Evolutionary conservation across 371 early-diverging fungal genomes (phyloP).

Genomic region (Massospora cicadina): DNA sequence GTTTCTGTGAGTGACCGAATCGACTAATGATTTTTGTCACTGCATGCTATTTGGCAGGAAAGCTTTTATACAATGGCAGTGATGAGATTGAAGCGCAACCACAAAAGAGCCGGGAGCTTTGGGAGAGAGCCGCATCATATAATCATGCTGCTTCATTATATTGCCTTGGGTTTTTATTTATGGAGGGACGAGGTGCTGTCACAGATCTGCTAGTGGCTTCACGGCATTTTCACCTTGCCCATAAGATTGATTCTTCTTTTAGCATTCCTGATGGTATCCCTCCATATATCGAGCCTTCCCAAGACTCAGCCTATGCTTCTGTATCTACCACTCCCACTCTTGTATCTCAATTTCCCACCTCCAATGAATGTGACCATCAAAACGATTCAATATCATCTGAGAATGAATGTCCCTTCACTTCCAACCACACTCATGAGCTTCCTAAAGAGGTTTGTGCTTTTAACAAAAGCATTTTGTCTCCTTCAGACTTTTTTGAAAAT

Average conservation of each 20-base stretch:
- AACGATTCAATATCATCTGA: no score
- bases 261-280: background rate
- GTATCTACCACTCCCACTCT: background rate
- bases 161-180: background rate
- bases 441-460: no score
- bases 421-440: no score
- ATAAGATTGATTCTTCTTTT: background rate
- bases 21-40: background rate
- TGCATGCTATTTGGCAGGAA: background rate
- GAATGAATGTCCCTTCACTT: no score
- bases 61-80: background rate
- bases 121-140: background rate
- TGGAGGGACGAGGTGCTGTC: background rate
- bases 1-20: background rate
- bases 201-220: background rate
- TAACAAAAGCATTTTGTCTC: no score
- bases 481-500: no score
- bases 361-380: no score
- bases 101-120: background rate
- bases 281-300: background rate
- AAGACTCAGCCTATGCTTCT: background rate
- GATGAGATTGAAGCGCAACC: background rate
- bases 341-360: background rate
- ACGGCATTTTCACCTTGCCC: background rate
- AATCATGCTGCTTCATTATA: conserved; percentile 5